Percentiles rank a stretch among this genome's conserved stretches.
phyloP scores from a whole-genome alignment of 176 grass and related monocot species.

The Microstegium vimineum region DNA sequence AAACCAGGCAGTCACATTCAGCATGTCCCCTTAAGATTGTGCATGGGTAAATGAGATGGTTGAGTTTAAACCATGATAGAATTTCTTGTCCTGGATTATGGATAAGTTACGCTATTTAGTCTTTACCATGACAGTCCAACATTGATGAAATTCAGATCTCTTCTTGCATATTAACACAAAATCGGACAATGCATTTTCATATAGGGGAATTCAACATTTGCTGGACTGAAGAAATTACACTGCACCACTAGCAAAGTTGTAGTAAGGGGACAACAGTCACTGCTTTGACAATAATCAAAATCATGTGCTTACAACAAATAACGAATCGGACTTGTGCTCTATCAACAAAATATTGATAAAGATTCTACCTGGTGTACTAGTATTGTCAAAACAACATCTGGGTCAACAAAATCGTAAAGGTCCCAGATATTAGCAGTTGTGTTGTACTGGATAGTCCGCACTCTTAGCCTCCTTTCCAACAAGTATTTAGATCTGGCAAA shows the following conservation, averaged over 20 bases:
- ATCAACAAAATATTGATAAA: conserved; percentile 13
- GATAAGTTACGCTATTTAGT: not conserved
- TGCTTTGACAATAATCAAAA: conserved; percentile 2
- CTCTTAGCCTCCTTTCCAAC: conserved; percentile 78
- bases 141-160: not conserved
- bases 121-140: not conserved
- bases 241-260: not conserved
- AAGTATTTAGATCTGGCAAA: conserved; percentile 65
- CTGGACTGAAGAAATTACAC: not conserved
- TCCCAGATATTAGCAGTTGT: conserved; percentile 79
- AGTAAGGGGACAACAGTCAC: not conserved
- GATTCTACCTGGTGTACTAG: conserved; percentile 81
- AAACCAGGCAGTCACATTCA: not conserved
- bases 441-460: conserved; percentile 82
- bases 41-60: conserved; percentile 8
- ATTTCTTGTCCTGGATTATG: not conserved
- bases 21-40: not conserved
- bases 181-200: not conserved
- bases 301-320: conserved; percentile 10
- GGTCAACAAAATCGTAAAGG: conserved; percentile 90
- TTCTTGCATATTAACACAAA: conserved; percentile 22
- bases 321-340: not conserved
- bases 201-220: conserved; percentile 13
- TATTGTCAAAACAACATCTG: conserved; percentile 83
- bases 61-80: conserved; percentile 6